Conservation (phyloP, 2,329 filamentous ascomycete species). For the Sporothrix globosa region DNA sequence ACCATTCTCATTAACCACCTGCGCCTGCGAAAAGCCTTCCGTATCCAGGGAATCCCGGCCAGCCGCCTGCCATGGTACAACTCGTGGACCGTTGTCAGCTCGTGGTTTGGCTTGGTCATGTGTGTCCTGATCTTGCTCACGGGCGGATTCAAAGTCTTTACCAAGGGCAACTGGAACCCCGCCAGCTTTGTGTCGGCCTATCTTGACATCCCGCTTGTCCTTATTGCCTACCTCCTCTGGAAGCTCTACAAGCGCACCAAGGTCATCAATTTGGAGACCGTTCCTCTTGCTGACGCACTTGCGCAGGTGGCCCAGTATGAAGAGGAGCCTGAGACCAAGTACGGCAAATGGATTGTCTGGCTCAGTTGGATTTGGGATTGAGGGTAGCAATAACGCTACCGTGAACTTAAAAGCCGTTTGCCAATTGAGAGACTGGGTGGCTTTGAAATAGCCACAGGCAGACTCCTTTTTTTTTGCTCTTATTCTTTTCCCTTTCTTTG, state of each 20-base stretch:
- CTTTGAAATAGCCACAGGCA: too few relatives aligned
- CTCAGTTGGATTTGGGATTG: constrained; percentile 31
- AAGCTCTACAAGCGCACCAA: constrained; percentile 33
- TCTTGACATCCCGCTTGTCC: constrained; percentile 59
- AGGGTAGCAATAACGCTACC: background rate
- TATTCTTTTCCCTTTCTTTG: background rate
- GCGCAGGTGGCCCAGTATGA: constrained; percentile 48
- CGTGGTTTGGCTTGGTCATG: constrained; percentile 41
- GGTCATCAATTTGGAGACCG: constrained; percentile 35
- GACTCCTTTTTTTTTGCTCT: background rate
- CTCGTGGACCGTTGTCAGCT: constrained; percentile 58
- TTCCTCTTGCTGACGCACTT: constrained; percentile 58
- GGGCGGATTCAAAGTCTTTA: constrained; percentile 70
- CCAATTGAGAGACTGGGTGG: too few relatives aligned
- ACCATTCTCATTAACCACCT: constrained; percentile 68
- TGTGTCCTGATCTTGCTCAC: constrained; percentile 63
- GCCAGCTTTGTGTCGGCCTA: constrained; percentile 67
- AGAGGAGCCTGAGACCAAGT: constrained; percentile 9
- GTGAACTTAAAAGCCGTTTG: too few relatives aligned
- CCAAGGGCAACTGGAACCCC: constrained; percentile 57
- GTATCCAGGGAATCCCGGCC: constrained; percentile 55
- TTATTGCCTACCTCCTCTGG: constrained; percentile 31
- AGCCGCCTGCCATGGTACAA: constrained; percentile 64
- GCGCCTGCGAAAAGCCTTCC: constrained; percentile 57
- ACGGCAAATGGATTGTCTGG: constrained; percentile 8